Conservation (phyloP, 1,284 basidiomycete species). For the Microbotryomycetes sp. region DNA sequence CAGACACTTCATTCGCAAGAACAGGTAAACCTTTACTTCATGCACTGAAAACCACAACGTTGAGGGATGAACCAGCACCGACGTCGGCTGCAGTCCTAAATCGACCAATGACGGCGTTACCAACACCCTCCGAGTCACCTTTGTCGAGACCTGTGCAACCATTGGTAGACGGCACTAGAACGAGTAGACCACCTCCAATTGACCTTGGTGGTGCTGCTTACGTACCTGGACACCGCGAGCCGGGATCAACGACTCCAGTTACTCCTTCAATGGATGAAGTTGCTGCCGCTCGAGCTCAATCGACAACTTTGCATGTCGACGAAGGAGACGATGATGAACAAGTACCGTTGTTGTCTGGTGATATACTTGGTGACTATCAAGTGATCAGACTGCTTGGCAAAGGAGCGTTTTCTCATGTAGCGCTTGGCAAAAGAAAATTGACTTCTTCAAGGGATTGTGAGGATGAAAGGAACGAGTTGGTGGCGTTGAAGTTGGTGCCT, state of each 20-base stretch:
- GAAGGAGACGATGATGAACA: neutral
- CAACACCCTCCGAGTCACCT: neutral
- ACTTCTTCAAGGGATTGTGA: neutral
- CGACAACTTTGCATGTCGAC: neutral
- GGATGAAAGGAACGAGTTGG: conserved; percentile 45
- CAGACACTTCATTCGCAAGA: neutral
- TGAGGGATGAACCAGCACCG: neutral
- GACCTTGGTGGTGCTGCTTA: neutral
- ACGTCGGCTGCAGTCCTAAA: neutral
- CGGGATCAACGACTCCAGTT: neutral
- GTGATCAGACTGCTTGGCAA: conserved; percentile 31
- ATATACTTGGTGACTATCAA: conserved; percentile 17
- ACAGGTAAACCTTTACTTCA: neutral
- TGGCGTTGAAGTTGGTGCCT: conserved; percentile 80
- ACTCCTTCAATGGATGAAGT: neutral
- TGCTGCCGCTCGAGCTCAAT: neutral
- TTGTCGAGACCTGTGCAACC: neutral
- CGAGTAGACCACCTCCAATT: neutral
- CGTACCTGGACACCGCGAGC: neutral
- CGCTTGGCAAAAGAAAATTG: conserved; percentile 20
- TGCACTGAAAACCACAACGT: neutral
- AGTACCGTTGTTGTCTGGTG: conserved; percentile 3
- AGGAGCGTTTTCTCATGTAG: conserved; percentile 37
- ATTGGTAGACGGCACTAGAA: neutral
- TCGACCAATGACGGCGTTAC: neutral